These are phyloP conservation scores for Fraxinus pennsylvanica DNA, from an alignment of 257 asterid genomes.

Conservation along the genomic window DNA sequence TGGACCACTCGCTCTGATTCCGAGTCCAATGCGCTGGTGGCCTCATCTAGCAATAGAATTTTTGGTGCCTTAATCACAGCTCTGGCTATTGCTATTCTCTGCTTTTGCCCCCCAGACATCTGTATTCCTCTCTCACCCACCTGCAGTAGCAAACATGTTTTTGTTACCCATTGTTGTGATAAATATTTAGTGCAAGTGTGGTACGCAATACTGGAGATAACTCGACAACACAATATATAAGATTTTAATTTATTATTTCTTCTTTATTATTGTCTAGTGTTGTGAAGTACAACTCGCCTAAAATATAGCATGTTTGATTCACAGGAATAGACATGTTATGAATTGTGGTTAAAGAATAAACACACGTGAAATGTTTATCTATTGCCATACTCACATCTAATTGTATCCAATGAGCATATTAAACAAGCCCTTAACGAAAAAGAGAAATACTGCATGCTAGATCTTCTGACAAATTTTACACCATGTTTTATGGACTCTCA, in stretches of 20 bases:
- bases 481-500: neutral
- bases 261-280: neutral
- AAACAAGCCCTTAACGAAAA: neutral
- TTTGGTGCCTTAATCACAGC: constrained; percentile 77
- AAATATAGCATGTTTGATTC: neutral
- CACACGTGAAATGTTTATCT: neutral
- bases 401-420: neutral
- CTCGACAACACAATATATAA: neutral
- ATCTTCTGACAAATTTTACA: neutral
- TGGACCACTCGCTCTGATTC: constrained; percentile 85
- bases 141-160: constrained; percentile 34
- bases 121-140: constrained; percentile 96
- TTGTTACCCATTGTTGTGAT: neutral
- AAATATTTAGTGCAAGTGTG: neutral
- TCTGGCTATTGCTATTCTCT: constrained; percentile 90
- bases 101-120: constrained; percentile 96
- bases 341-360: neutral
- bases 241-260: neutral
- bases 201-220: neutral
- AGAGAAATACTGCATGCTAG: neutral
- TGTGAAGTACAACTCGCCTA: neutral
- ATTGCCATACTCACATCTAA: neutral
- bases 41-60: constrained; percentile 86
- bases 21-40: constrained; percentile 89
- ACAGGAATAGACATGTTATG: neutral